Conservation (phyloP, 2,329 filamentous ascomycete species). For the Colletotrichum costaricense region DNA sequence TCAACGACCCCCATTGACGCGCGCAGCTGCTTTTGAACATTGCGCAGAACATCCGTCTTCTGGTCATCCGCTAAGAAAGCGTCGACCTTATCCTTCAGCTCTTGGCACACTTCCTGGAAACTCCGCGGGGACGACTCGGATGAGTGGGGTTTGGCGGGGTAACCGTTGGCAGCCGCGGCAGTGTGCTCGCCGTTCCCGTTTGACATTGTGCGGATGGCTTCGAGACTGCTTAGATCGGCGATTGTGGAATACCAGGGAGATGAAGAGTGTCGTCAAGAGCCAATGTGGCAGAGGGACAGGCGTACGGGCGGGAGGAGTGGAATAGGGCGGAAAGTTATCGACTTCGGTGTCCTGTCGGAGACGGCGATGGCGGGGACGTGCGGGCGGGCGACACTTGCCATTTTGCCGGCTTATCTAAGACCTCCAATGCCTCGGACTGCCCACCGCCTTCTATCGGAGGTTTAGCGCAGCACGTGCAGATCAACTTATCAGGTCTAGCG, state of each 20-base stretch:
- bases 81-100: conserved; percentile 69
- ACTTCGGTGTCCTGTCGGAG: conserved; percentile 31
- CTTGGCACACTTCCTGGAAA: conserved; percentile 57
- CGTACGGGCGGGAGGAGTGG: not conserved
- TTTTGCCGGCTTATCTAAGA: conserved; percentile 25
- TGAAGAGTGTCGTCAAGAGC: not conserved
- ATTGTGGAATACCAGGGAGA: not conserved
- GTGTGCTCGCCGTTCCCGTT: conserved; percentile 21
- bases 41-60: conserved; percentile 65
- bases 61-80: conserved; percentile 73
- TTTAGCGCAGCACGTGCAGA: not conserved
- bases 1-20: conserved; percentile 79
- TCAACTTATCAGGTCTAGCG: not conserved
- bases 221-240: not conserved
- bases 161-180: conserved; percentile 20
- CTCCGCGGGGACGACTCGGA: conserved; percentile 29
- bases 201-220: conserved; percentile 4
- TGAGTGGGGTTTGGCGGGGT: conserved; percentile 34
- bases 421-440: fast-evolving
- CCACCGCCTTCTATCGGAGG: not conserved
- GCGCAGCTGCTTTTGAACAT: conserved; percentile 80
- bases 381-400: conserved; percentile 1
- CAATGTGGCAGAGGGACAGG: not conserved
- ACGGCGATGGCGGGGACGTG: conserved; percentile 30
- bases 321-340: conserved; percentile 16